Percentiles rank a stretch among this genome's conserved stretches.
Conservation (phyloP, 768 basidiomycete species). For the Xerocomus brunneocitrinus region DNA sequence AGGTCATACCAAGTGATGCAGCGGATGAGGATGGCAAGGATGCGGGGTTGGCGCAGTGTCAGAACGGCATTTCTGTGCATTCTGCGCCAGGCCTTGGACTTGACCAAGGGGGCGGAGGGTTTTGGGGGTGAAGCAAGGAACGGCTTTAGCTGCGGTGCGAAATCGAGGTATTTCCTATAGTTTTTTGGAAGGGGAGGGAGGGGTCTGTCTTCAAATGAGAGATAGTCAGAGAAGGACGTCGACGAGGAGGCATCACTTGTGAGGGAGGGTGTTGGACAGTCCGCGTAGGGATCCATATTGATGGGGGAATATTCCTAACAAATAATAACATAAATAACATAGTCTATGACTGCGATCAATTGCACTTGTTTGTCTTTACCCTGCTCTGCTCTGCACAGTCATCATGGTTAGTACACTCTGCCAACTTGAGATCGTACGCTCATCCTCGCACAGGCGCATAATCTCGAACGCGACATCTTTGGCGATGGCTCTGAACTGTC, state of each 20-base stretch:
- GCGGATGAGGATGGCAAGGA: slow-evolving; percentile 32
- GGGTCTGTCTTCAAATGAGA: slow-evolving; percentile 15
- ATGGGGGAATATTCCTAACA: background rate
- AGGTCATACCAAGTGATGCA: slow-evolving; percentile 38
- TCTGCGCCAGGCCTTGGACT: slow-evolving; percentile 22
- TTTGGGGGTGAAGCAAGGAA: slow-evolving; percentile 2
- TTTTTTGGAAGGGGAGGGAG: slow-evolving; percentile 18
- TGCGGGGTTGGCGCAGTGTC: slow-evolving; percentile 31
- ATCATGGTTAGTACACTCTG: slow-evolving; percentile 15
- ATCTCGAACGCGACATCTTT: slow-evolving; percentile 70
- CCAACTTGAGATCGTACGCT: background rate
- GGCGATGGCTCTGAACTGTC: slow-evolving; percentile 85
- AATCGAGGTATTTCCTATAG: background rate
- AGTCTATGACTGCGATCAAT: background rate
- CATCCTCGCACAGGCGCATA: slow-evolving; percentile 8
- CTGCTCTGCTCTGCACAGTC: background rate
- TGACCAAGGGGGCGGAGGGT: slow-evolving; percentile 4
- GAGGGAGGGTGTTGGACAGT: slow-evolving; percentile 26
- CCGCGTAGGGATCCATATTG: slow-evolving; percentile 17
- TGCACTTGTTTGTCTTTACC: slow-evolving; percentile 10
- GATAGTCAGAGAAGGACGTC: slow-evolving; percentile 14
- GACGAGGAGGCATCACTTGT: slow-evolving; percentile 20
- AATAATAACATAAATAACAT: background rate
- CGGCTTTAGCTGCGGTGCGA: background rate
- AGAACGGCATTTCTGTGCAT: slow-evolving; percentile 25